Base-by-base conservation (phyloP, 1,139 yeast genomes). In the Starmera stellimalicola region DNA sequence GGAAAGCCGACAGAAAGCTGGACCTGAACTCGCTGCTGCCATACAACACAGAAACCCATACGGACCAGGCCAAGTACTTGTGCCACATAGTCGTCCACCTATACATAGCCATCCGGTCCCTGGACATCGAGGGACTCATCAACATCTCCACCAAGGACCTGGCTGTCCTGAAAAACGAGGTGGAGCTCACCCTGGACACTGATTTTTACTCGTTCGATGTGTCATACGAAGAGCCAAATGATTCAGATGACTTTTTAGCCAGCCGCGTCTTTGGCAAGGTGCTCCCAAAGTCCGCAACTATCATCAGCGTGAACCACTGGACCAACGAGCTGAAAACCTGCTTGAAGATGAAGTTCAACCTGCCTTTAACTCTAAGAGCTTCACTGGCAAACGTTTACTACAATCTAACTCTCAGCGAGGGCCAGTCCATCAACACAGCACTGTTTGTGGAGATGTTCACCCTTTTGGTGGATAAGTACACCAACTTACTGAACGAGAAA, bases 281-380 rank as follows among this genome's bases (percentile, higher is more conserved):
- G 12, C 67, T 78, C 4, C 76, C 81, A 5, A 68, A 71, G 44
- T 75, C 84, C 0, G 82, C 93, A 1, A 77, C 91, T 0, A 78
- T 82, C 5, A 76, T 82, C 8, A 72, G 79, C 28, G 79, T 84
- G 8, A 70, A 80, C 36, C 84, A 82, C 40, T 88, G 96, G 95
- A 82, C 96, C 0, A 78, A 83, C 37, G 96, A 87, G 53, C 66
- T 91, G 42, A 68, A 77, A 37, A 78, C 82, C 29, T 82, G 95
- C 75, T 58, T 87, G 40, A 72, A 72, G 42, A 78, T 82, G 74
- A 85, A 85, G 52, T 78, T 82, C 48, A 83, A 80, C 35, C 68
- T 91, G 65, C 97, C 98, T 0, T 48, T 85, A 15, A 51, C 64
- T 2, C 60, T 77, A 31, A 67, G 91, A 37, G 65, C 76, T 22